Conservation (phyloP, 192 early-diverging fungal species). For the Cetraspora pellucida region DNA sequence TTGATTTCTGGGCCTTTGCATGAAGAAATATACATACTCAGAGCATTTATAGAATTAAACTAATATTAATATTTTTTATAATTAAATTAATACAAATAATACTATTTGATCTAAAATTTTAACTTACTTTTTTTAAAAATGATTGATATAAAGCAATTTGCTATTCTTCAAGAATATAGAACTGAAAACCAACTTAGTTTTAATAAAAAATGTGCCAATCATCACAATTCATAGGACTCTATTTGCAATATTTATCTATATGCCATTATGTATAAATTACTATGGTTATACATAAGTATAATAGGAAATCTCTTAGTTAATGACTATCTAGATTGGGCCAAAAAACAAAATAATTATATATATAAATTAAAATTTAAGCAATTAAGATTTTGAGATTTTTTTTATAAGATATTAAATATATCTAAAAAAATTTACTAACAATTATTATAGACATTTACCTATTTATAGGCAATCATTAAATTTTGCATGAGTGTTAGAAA, state of each 20-base stretch:
- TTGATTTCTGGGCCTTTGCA: background rate
- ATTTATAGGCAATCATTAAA: background rate
- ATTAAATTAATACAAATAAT: background rate
- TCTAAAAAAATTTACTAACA: background rate
- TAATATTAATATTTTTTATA: background rate
- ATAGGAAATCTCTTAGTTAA: background rate
- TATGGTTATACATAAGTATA: background rate
- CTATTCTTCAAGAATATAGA: background rate
- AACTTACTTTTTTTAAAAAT: background rate
- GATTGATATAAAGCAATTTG: slow-evolving; percentile 13
- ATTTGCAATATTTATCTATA: slow-evolving; percentile 14
- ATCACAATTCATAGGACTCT: slow-evolving; percentile 19
- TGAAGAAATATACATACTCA: slow-evolving; percentile 12
- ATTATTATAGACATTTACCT: background rate
- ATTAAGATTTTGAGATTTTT: background rate
- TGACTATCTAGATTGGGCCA: background rate
- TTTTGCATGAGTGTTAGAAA: background rate
- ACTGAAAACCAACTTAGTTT: background rate
- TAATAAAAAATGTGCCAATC: slow-evolving; percentile 1
- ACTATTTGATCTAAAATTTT: background rate
- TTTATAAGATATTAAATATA: background rate
- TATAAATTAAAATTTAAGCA: slow-evolving; percentile 22
- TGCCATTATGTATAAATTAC: background rate
- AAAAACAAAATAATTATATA: background rate
- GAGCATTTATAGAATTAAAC: slow-evolving; percentile 6